A percentile compares a stretch with the other conserved stretches of the same genome.
These are phyloP conservation scores for Entomortierella chlamydospora DNA, from an alignment of 192 early-diverging fungal species.

Conservation along the genomic window DNA sequence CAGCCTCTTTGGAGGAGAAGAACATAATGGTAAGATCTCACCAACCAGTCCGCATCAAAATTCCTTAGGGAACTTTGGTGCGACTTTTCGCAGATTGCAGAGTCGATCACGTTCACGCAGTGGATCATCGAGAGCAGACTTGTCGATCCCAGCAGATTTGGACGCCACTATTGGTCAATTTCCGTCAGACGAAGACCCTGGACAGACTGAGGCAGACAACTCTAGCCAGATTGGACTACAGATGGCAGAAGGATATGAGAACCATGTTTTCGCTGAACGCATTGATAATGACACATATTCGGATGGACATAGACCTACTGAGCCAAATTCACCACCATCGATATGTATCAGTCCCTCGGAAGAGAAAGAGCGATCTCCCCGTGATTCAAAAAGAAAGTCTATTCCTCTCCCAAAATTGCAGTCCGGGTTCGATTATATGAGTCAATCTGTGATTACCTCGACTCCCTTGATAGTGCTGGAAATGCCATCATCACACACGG, in stretches of 20 bases:
- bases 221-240: conserved; percentile 5
- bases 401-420: neutral
- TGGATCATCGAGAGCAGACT: conserved; percentile 15
- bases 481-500: neutral
- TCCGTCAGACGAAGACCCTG: neutral
- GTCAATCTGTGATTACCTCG: neutral
- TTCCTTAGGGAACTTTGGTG: conserved; percentile 6
- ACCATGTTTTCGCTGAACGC: too few relatives aligned
- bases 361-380: neutral
- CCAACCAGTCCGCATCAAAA: neutral
- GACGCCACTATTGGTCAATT: neutral
- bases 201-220: neutral
- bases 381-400: neutral
- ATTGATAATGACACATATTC: neutral
- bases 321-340: neutral
- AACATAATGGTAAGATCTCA: neutral
- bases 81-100: conserved; percentile 20
- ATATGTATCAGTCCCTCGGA: neutral
- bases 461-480: neutral
- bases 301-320: neutral
- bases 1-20: conserved; percentile 20
- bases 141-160: conserved; percentile 9
- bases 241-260: neutral
- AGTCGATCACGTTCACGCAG: conserved; percentile 16
- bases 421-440: neutral